Conservation (phyloP, 257 asterid genomes). For the Jacaranda copaia region DNA sequence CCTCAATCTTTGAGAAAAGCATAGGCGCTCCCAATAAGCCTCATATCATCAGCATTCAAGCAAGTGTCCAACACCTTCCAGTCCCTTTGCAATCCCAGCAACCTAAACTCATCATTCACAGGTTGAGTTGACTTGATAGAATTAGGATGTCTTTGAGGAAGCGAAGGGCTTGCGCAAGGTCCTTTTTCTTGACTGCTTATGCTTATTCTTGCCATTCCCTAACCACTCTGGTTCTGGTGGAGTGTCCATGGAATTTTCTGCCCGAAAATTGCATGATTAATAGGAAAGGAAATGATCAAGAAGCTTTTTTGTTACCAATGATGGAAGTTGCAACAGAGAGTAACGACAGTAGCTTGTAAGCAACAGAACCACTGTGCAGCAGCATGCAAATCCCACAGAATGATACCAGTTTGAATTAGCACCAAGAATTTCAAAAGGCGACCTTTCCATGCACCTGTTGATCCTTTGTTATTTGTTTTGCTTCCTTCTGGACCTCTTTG, state of each 20-base stretch:
- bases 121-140: constrained; percentile 38
- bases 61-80: constrained; percentile 91
- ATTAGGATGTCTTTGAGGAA: constrained; percentile 59
- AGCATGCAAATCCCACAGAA: too few relatives aligned
- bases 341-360: too few relatives aligned
- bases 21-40: constrained; percentile 56
- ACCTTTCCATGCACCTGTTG: too few relatives aligned
- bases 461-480: too few relatives aligned
- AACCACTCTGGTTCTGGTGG: constrained; percentile 52
- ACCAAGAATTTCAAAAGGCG: too few relatives aligned
- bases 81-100: constrained; percentile 56
- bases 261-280: not conserved
- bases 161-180: constrained; percentile 86
- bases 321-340: too few relatives aligned
- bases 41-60: constrained; percentile 95
- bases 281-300: constrained; percentile 13
- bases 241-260: constrained; percentile 23
- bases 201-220: constrained; percentile 89
- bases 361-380: too few relatives aligned
- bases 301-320: too few relatives aligned
- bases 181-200: constrained; percentile 89
- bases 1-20: too few relatives aligned
- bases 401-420: too few relatives aligned
- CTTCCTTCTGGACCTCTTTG: too few relatives aligned
- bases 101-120: constrained; percentile 27